Evolutionary conservation across 192 early-diverging fungal genomes (phyloP).

Genomic region (Spizellomyces sp.): DNA sequence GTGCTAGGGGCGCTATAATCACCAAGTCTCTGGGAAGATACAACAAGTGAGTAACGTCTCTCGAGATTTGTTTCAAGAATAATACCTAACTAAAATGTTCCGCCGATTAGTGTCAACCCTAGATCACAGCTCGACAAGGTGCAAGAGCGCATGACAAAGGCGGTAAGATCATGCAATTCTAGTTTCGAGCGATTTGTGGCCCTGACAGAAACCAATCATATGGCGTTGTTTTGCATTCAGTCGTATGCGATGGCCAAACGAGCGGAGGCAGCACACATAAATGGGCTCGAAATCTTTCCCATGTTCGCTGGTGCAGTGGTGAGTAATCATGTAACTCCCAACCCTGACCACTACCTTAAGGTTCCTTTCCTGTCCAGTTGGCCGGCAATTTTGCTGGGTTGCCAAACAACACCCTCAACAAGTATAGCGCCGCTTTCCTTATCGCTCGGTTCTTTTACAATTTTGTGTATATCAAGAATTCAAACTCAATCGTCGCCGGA

Average conservation of each 20-base stretch:
- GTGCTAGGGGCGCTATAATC: constrained; percentile 7
- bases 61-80: not conserved
- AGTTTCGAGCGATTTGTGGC: no score
- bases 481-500: no score
- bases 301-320: constrained; percentile 9
- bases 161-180: not conserved
- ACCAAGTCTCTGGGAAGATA: not conserved
- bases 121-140: not conserved
- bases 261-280: not conserved
- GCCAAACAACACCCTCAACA: not conserved
- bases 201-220: no score
- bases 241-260: constrained; percentile 4
- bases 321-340: not conserved
- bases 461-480: constrained; percentile 1
- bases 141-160: not conserved
- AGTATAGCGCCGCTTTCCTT: not conserved
- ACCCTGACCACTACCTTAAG: not conserved
- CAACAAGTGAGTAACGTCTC: not conserved
- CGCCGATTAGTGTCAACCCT: constrained; percentile 1
- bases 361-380: constrained; percentile 4
- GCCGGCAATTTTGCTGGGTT: constrained; percentile 3
- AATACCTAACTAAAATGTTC: not conserved
- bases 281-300: constrained; percentile 9
- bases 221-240: not conserved
- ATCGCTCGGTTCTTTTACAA: constrained; percentile 6